phyloP scores from a whole-genome alignment of 371 early-diverging fungal genomes.

The Mucor irregularis region DNA sequence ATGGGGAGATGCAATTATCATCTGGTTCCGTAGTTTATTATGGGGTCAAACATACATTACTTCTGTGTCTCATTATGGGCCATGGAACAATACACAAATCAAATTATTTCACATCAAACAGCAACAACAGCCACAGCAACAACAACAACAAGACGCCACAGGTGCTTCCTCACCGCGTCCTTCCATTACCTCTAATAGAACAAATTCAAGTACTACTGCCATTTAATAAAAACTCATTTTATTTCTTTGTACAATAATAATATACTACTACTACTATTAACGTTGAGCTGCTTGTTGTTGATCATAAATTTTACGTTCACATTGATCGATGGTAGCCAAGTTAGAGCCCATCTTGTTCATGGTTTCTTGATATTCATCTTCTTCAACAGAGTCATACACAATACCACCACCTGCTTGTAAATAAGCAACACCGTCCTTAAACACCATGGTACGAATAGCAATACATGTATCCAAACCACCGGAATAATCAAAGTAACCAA shows the following conservation, averaged over 20 bases:
- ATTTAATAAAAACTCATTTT: background rate
- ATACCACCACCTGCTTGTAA: conserved; percentile 95
- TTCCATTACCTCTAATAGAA: background rate
- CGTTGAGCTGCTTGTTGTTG: conserved; percentile 31
- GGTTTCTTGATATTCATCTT: conserved; percentile 93
- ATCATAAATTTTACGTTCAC: conserved; percentile 65
- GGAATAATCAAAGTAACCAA: conserved; percentile 93
- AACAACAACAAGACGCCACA: background rate
- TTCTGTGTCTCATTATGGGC: conserved; percentile 51
- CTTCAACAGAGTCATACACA: conserved; percentile 91
- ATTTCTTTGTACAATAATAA: background rate
- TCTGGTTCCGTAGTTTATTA: conserved; percentile 68
- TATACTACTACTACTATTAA: background rate
- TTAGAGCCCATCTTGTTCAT: conserved; percentile 93
- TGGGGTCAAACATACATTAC: conserved; percentile 68
- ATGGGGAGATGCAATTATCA: conserved; percentile 59
- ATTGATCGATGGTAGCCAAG: conserved; percentile 80
- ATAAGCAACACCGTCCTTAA: conserved; percentile 93
- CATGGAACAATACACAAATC: conserved; percentile 67
- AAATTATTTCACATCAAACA: conserved; percentile 62
- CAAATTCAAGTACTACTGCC: background rate
- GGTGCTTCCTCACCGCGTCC: background rate
- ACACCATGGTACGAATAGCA: conserved; percentile 96
- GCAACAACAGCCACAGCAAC: conserved; percentile 1
- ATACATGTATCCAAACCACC: conserved; percentile 95